Evolutionary conservation across 441 rosid species (phyloP).

Genomic region (Sinapis alba): DNA sequence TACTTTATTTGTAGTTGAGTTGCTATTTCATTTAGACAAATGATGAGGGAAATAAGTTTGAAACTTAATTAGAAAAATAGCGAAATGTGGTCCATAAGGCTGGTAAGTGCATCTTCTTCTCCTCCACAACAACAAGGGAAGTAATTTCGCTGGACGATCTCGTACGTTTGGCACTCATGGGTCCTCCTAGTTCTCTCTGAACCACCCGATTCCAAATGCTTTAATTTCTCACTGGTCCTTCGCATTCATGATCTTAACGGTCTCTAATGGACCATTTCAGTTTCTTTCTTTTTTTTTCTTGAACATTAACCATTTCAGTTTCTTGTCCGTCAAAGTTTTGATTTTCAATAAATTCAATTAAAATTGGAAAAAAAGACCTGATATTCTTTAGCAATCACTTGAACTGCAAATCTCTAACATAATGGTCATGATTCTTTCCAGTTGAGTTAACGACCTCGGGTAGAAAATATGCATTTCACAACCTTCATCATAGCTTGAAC

Average conservation of each 20-base stretch:
- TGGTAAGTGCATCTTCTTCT: conserved; percentile 8
- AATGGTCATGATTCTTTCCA: too few relatives aligned
- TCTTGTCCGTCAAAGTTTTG: conserved; percentile 7
- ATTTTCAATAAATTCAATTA: neutral
- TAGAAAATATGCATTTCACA: neutral
- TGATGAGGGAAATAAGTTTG: conserved; percentile 4
- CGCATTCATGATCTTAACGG: conserved; percentile 39
- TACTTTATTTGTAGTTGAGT: neutral
- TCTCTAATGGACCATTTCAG: conserved; percentile 39
- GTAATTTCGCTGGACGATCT: conserved; percentile 31
- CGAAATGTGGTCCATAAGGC: conserved; percentile 30
- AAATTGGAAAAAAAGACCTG: conserved; percentile 2
- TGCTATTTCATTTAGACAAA: neutral
- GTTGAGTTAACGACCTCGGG: too few relatives aligned
- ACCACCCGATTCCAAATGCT: conserved; percentile 38
- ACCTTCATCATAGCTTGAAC: neutral
- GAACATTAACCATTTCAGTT: conserved; percentile 40
- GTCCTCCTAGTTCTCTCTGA: conserved; percentile 27
- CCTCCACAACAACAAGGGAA: conserved; percentile 33
- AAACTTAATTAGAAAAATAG: neutral
- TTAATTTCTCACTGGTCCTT: conserved; percentile 39
- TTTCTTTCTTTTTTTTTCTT: too few relatives aligned
- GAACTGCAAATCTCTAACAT: too few relatives aligned
- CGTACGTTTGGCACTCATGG: conserved; percentile 35
- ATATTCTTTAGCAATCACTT: neutral